Percentiles rank a stretch among this genome's conserved stretches.
phyloP scores from a whole-genome alignment of 2,329 filamentous ascomycete species.

The Diaporthe citri region DNA sequence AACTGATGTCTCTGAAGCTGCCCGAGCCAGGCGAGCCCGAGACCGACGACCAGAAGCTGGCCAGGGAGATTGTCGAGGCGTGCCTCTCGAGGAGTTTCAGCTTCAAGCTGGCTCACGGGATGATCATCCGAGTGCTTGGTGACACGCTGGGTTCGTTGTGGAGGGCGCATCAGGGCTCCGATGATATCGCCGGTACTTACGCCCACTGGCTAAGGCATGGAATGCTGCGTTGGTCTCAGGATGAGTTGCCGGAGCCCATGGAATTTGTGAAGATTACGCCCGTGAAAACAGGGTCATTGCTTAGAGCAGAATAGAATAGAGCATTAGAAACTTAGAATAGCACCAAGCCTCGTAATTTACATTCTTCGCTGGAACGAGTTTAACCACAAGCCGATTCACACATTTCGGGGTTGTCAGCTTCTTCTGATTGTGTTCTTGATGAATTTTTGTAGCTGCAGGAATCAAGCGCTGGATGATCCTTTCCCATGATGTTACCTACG shows the following conservation, averaged over 20 bases:
- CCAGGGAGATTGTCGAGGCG: constrained; percentile 63
- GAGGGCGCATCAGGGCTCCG: constrained; percentile 62
- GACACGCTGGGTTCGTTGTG: constrained; percentile 66
- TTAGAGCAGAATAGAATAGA: constrained; percentile 2
- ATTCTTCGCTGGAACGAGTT: background rate
- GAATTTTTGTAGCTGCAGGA: too few relatives aligned
- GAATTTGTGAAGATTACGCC: constrained; percentile 52
- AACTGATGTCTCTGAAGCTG: constrained; percentile 60
- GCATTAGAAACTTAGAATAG: background rate
- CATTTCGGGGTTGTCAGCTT: too few relatives aligned
- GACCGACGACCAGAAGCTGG: constrained; percentile 59
- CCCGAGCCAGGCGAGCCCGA: constrained; percentile 55
- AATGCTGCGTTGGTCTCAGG: constrained; percentile 60
- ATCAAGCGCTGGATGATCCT: too few relatives aligned
- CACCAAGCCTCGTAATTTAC: background rate
- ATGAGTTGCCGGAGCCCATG: constrained; percentile 52
- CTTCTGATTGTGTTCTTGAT: too few relatives aligned
- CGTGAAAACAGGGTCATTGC: constrained; percentile 52
- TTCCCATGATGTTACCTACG: too few relatives aligned
- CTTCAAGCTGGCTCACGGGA: constrained; percentile 68
- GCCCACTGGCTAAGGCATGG: constrained; percentile 66
- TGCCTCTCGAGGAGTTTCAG: constrained; percentile 64
- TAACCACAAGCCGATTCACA: too few relatives aligned
- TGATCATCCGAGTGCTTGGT: constrained; percentile 63
- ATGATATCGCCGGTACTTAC: constrained; percentile 64